Evolutionary conservation across 768 basidiomycete species (phyloP).

Genomic region (Leccinum disarticulatum): DNA sequence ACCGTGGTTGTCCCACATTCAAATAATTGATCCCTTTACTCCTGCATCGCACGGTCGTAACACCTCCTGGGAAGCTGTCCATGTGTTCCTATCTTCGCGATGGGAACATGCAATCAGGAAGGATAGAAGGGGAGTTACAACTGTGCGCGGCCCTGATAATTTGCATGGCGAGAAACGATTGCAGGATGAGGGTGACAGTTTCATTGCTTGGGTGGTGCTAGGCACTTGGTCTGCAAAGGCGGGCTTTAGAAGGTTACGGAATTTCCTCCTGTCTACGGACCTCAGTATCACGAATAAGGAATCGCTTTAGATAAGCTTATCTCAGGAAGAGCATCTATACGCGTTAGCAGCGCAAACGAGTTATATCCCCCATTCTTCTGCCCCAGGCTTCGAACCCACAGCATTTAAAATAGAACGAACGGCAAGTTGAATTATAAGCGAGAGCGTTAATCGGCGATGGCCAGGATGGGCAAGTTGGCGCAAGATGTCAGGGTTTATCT

Average conservation of each 20-base stretch:
- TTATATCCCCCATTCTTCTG: slow-evolving; percentile 58
- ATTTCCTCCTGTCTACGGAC: slow-evolving; percentile 3
- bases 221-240: not conserved
- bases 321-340: slow-evolving; percentile 10
- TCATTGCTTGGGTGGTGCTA: not conserved
- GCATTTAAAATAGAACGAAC: slow-evolving; percentile 53
- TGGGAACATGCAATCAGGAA: slow-evolving; percentile 42
- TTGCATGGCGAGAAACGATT: slow-evolving; percentile 36
- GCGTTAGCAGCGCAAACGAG: slow-evolving; percentile 18
- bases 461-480: slow-evolving; percentile 52
- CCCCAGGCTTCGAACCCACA: slow-evolving; percentile 50
- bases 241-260: slow-evolving; percentile 1
- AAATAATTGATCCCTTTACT: slow-evolving; percentile 4
- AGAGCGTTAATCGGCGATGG: slow-evolving; percentile 68
- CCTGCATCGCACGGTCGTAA: not conserved
- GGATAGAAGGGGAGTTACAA: slow-evolving; percentile 74
- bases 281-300: not conserved
- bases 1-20: not conserved
- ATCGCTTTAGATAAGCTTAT: slow-evolving; percentile 8
- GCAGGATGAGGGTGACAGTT: not conserved
- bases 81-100: slow-evolving; percentile 2
- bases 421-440: slow-evolving; percentile 59
- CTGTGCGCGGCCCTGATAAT: slow-evolving; percentile 68
- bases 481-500: slow-evolving; percentile 51
- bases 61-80: not conserved